Base-by-base conservation (phyloP, 306 rosid species). In the Vigna mungo region DNA sequence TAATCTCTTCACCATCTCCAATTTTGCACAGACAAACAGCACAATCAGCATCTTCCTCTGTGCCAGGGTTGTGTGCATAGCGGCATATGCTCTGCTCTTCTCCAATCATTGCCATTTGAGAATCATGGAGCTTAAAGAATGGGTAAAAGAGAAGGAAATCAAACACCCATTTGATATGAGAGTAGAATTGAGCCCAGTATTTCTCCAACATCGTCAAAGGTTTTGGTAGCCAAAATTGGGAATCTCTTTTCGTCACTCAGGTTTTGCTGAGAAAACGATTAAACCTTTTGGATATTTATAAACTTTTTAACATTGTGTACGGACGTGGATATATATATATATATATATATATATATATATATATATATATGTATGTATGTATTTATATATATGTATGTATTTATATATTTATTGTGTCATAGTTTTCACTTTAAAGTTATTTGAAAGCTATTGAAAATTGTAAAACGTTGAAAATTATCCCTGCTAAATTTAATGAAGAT, bases 1-100 rank as follows among this genome's bases (percentile, higher is more conserved):
- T 81, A 14, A 88, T 73, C 76, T 81, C 91, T 4, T 85, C 92
- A 25, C 86, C 93, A 75, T 80, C 85, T 5, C 47, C 76, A 7
- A 90, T 62, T 71, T 70, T 77, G 72, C 76, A 25, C 0, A 85
- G 77, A 61, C 93, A 90, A 48, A 87, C 87, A 5, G 85, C 85
- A 36, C 96, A 90, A 6, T 86, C 87, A 6, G 13, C 80, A 23
- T 76, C 68, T 75, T 72, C 82, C 9, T 49, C 70, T 10, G 41
- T 54, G 32, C 52, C 72, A 0, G 23, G 7, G 18, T 2, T 21
- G 63, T 16, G 21, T 51, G 56, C 76, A 68, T 25, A 51, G 7
- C 30, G 76, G 25, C 41, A 72, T 17, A 10, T 47, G 17, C 43
- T 9, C 7, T 66, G 66, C 0, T 71, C 69, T 17, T 80, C 74